Percentiles rank a stretch among this genome's conserved stretches.
Evolutionary conservation across 2,329 filamentous ascomycete genomes (phyloP).

Genomic region (Beauveria caledonica): DNA sequence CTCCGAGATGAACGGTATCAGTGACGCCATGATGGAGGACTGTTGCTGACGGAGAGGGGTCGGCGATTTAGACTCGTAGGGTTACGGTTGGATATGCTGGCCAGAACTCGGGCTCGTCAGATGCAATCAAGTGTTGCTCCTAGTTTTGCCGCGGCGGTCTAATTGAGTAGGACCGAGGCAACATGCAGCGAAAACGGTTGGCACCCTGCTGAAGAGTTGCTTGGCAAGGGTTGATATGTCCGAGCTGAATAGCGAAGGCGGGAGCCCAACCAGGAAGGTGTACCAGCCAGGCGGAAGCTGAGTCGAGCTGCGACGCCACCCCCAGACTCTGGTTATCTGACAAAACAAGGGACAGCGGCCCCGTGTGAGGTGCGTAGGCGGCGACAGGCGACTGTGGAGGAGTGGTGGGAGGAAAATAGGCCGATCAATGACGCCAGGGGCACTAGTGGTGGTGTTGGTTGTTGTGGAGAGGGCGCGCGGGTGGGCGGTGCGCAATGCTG

Average conservation of each 20-base stretch:
- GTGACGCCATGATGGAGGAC: constrained; percentile 36
- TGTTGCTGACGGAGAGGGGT: neutral
- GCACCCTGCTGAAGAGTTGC: neutral
- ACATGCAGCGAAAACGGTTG: neutral
- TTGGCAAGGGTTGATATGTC: neutral
- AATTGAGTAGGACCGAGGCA: neutral
- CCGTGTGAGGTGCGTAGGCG: neutral
- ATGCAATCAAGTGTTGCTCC: neutral
- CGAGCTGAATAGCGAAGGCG: constrained; percentile 1
- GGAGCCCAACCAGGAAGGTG: constrained; percentile 10
- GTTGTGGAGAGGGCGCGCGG: neutral
- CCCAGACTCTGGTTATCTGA: constrained; percentile 6
- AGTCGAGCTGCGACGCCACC: constrained; percentile 6
- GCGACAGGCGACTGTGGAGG: neutral
- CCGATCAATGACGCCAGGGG: constrained; percentile 7
- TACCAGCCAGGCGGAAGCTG: constrained; percentile 2
- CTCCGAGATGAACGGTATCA: constrained; percentile 49
- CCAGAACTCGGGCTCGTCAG: neutral
- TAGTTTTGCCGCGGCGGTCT: neutral
- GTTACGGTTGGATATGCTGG: neutral
- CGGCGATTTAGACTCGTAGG: neutral
- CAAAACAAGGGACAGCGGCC: neutral
- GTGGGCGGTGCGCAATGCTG: neutral
- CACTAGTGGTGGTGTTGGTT: constrained; percentile 8
- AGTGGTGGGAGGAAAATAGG: neutral